Percentiles rank a stretch among this genome's conserved stretches.
Evolutionary conservation across 1,284 basidiomycete species (phyloP).

Genomic region (Fomitopsis betulina): DNA sequence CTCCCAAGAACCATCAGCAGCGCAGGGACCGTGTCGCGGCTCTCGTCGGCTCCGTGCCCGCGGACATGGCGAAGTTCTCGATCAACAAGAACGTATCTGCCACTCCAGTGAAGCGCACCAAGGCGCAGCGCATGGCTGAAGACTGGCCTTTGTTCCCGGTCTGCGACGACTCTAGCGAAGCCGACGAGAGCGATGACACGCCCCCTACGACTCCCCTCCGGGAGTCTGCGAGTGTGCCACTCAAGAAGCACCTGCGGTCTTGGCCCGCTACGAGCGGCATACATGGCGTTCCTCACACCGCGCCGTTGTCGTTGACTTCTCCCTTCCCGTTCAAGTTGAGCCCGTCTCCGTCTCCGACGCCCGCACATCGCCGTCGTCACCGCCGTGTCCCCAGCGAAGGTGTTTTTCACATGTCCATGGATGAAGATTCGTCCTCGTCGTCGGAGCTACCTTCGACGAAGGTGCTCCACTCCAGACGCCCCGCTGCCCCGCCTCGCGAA

Average conservation of each 20-base stretch:
- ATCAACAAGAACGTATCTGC: background rate
- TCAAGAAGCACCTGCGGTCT: conserved; percentile 18
- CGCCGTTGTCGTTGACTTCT: conserved; percentile 38
- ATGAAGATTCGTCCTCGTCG: conserved; percentile 48
- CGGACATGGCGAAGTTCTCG: background rate
- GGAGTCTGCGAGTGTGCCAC: conserved; percentile 22
- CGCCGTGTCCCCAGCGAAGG: conserved; percentile 64
- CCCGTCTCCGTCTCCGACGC: conserved; percentile 34
- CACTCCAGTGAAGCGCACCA: conserved; percentile 15
- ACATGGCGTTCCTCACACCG: conserved; percentile 44
- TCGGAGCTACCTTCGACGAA: conserved; percentile 39
- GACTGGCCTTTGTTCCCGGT: conserved; percentile 47
- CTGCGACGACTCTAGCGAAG: conserved; percentile 63
- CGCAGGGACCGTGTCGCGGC: conserved; percentile 25
- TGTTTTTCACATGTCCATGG: conserved; percentile 64
- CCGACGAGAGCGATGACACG: conserved; percentile 28
- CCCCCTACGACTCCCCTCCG: conserved; percentile 31
- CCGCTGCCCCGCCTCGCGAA: background rate
- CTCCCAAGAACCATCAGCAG: conserved; percentile 40
- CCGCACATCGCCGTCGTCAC: conserved; percentile 33
- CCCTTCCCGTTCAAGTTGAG: conserved; percentile 36
- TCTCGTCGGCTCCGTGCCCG: conserved; percentile 9
- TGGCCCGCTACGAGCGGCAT: conserved; percentile 30
- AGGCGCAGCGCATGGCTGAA: conserved; percentile 14
- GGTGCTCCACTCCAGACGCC: conserved; percentile 2